Evolutionary conservation across 352 stramenopile species (phyloP), one percentile per base, ranked within the genome.

Genomic region (Globisporangium camurandrum): DNA sequence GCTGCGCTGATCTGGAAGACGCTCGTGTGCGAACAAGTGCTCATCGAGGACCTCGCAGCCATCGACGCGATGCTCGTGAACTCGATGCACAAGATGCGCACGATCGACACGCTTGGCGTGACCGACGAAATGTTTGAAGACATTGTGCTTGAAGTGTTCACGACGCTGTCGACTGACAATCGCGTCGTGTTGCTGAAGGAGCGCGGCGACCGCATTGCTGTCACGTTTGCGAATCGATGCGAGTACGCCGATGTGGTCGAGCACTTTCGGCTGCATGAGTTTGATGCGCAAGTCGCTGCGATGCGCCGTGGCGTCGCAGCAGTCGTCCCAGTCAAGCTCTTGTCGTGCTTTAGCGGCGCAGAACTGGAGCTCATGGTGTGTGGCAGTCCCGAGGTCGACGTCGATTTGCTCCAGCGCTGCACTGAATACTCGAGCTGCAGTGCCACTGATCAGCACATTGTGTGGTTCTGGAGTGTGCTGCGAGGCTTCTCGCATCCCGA

Each of bases 71-170:
- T 92, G 69, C 67, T 95, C 11, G 77, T 92, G n/a, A 87, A 86
- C 49, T 95, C 71, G 7, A 84, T 96, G 69, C 59, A 81, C 4
- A 93, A 87, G 45, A 88, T 97, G 46, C 71, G 79, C 28, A 86
- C 70, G 20, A 95, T 95, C 41, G 75, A 95, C 46, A 52, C 62
- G 34, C 66, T 66, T 17, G 76, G 71, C n/a, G 69, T 95, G 14
- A 91, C 76, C 3, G 69, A 89, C 30, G 78, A 95, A 16, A 86
- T 88, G 57, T 96, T 97, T 46, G 75, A 89, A 57, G 80, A 96
- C 57, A 90, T 95, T 22, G 84, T 96, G 10, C 86, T 93, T 55
- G 81, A 97, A 49, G 93, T 72, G 3, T 97, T 97, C 59, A 95
- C 86, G 7, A 93, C 87, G 3, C 50, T 94, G 3, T 90, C 84